Evolutionary conservation across 179 eudicot species (phyloP), one percentile per base, ranked within the genome.

Genomic region (Amaranthus tricolor): DNA sequence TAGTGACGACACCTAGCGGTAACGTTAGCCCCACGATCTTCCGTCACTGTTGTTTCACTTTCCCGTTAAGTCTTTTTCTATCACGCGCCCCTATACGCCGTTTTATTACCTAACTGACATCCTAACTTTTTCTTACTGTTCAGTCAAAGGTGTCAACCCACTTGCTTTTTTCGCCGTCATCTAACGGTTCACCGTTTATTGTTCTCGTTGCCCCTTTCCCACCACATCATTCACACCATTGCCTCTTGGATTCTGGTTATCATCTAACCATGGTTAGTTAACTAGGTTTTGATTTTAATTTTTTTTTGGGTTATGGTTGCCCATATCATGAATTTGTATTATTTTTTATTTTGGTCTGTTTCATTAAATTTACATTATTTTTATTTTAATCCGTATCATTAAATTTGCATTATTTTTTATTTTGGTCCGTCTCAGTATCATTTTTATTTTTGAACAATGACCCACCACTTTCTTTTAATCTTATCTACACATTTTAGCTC

Each of bases 1-100:
- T 16, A 78, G 74, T 71, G 82, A 74, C 79, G 77, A 60, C 65
- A 59, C 77, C 43, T 73, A 20, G 63, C 54, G 44, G 82, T 70
- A 75, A 75, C 74, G 74, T 66, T 24, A 54, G 31, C 74, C 43
- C 62, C 71, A 50, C 51, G 9, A 5, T 51, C 44, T 56, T n/a
- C 73, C 73, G 67, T 75, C 76, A 45, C 57, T 65, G 48, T 53
- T 21, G 8, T 55, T 45, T 24, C 40, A 66, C 71, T 72, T 60
- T 59, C 76, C 61, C 79, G 72, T 70, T 70, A 53, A 54, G 48
- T 70, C 61, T 0, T 8, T 62, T 0, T 45, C 63, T 9, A 0
- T 61, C 80, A 54, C 77, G 72, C 77, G 78, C 68, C 72, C 47
- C 83, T 8, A 71, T 11, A 21, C n/a, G 61, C 70, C 70, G 20